Evolutionary conservation across 192 early-diverging fungal genomes (phyloP), one percentile per base, ranked within the genome.

Genomic region (Umbelopsis ramanniana): DNA sequence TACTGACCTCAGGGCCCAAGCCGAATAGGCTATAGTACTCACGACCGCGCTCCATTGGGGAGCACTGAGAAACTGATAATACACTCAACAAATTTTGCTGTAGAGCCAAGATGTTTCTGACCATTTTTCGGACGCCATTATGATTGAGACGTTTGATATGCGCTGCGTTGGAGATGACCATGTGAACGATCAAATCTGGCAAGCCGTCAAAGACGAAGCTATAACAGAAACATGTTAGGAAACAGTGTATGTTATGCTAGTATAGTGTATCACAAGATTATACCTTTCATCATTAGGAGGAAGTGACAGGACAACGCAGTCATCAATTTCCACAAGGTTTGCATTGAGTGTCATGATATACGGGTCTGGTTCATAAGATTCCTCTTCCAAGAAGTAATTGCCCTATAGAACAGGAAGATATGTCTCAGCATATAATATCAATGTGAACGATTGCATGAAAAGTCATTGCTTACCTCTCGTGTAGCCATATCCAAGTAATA

Each of bases 51-150:
- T 91, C 92, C 55, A 97, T 81, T 9, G 86, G 86, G 48, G 87
- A 85, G 50, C 90, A 86, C 67, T 88, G 86, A 6, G 88, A 80
- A 50, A 83, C 71, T 6, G 87, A 81, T 12, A 84, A 77, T 79
- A 96, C 89, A 76, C 93, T 96, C 24, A 88, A 94, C 24, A 97
- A 76, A 74, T 95, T 94, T 74, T 97, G 96, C 55, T 96, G 94
- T 48, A 96, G 78, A 10, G 94, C 91, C 15, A 92, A 83, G 8
- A 96, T 89, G 69, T 96, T 96, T 69, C 92, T 89, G 6, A 90
- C 78, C 84, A 97, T 90, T 77, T 94, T 93, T 66, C 76, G 79
- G 10, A 86, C 89, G 52, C 94, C 95, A 14, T 86, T 85, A 10
- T 37, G 63, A 81, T 94, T 95, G 33, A 88, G 77, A 50, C 88